phyloP scores from a whole-genome alignment of 306 rosid species.

The Argentina anserina region DNA sequence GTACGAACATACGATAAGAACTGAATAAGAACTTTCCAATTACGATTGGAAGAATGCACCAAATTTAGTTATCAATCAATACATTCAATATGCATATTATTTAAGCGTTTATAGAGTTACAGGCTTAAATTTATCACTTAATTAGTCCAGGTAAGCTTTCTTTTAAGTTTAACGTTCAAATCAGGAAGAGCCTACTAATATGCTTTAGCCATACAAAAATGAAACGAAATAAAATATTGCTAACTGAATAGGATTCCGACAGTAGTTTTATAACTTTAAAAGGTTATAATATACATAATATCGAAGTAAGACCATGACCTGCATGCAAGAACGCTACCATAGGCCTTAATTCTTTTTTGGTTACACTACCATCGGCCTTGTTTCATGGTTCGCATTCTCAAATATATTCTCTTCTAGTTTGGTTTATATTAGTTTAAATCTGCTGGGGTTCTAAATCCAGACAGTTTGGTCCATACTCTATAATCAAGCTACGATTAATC shows the following conservation, averaged over 20 bases:
- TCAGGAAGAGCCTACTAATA: no score
- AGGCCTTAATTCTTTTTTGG: slow-evolving; percentile 1
- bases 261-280: neutral
- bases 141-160: neutral
- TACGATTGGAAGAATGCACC: no score
- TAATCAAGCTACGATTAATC: neutral
- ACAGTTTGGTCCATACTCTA: slow-evolving; percentile 1
- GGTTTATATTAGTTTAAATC: neutral
- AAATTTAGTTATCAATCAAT: no score
- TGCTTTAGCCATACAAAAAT: neutral
- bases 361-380: neutral
- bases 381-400: slow-evolving; percentile 3
- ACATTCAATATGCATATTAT: no score
- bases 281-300: neutral
- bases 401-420: neutral
- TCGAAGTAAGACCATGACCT: neutral
- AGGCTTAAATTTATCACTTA: neutral
- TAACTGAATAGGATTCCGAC: neutral
- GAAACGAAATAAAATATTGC: neutral
- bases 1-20: no score
- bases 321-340: neutral
- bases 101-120: neutral
- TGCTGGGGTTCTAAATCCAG: slow-evolving; percentile 8
- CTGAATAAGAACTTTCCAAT: no score
- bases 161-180: neutral